Evolutionary conservation across 2,329 filamentous ascomycete species (phyloP).

Genomic region (Phaeosphaeria sp.): DNA sequence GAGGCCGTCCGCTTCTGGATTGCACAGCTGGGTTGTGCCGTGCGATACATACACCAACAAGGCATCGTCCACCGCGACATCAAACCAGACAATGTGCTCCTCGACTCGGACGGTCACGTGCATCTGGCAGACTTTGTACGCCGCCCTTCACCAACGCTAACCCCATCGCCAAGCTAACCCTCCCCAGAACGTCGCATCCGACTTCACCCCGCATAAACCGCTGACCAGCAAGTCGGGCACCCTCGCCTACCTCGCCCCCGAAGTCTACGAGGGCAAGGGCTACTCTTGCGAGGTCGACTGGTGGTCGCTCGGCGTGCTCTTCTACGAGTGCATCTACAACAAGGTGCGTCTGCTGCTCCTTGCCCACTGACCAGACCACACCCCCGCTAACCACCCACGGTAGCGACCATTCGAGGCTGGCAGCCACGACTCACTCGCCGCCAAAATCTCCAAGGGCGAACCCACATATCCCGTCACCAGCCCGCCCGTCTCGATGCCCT

Average conservation of each 20-base stretch:
- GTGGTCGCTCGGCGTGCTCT: slow-evolving; percentile 98
- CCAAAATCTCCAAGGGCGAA: slow-evolving; percentile 79
- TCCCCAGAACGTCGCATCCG: slow-evolving; percentile 88
- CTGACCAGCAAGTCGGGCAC: slow-evolving; percentile 97
- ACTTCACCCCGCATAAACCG: slow-evolving; percentile 80
- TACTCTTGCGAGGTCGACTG: slow-evolving; percentile 93
- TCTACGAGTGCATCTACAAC: slow-evolving; percentile 99
- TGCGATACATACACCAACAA: slow-evolving; percentile 62
- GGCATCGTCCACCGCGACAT: slow-evolving; percentile 52
- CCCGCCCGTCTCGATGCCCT: slow-evolving; percentile 86
- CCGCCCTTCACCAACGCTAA: slow-evolving; percentile 21
- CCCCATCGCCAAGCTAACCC: slow-evolving; percentile 47
- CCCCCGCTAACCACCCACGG: slow-evolving; percentile 3
- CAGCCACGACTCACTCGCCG: slow-evolving; percentile 79
- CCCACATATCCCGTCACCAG: slow-evolving; percentile 92
- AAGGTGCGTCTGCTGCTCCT: slow-evolving; percentile 68
- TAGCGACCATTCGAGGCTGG: slow-evolving; percentile 93
- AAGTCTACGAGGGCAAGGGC: slow-evolving; percentile 89
- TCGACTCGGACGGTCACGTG: slow-evolving; percentile 68
- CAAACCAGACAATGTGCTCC: slow-evolving; percentile 51
- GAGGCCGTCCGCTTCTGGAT: slow-evolving; percentile 98
- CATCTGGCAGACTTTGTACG: slow-evolving; percentile 97
- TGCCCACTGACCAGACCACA: too few species aligned
- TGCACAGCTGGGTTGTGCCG: slow-evolving; percentile 87
- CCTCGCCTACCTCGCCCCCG: slow-evolving; percentile 91